A percentile compares a stretch with the other conserved stretches of the same genome.
phyloP scores from a whole-genome alignment of 2,329 filamentous ascomycete genomes.

The Dothiorella sarmentorum region DNA sequence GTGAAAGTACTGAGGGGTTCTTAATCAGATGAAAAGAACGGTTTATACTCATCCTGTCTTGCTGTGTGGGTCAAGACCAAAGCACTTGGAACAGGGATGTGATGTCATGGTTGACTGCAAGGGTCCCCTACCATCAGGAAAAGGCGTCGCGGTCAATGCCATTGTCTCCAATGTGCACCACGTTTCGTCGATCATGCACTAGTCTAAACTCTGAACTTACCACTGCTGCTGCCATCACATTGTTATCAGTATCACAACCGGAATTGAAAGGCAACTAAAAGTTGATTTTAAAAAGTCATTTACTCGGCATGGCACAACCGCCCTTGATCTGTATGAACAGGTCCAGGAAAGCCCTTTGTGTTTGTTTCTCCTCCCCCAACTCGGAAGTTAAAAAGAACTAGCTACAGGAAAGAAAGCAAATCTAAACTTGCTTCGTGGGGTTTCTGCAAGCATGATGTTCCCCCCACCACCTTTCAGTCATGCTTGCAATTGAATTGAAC shows the following conservation, averaged over 20 bases:
- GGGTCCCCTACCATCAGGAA: neutral
- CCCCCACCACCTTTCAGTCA: neutral
- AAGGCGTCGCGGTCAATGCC: neutral
- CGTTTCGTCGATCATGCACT: neutral
- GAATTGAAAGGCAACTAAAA: neutral
- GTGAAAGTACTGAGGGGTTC: no score
- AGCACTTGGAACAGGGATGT: neutral
- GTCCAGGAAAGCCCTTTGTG: neutral
- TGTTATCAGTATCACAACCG: neutral
- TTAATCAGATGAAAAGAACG: no score
- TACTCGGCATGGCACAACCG: neutral
- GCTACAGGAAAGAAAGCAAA: neutral
- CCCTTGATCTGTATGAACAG: neutral
- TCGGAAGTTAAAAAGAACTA: neutral
- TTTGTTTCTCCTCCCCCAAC: neutral
- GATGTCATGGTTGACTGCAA: neutral
- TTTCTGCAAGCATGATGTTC: constrained; percentile 1
- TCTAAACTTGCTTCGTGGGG: neutral
- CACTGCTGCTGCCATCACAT: neutral
- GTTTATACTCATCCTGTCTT: no score
- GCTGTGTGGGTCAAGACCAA: neutral
- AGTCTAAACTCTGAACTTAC: neutral
- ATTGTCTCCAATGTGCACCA: neutral
- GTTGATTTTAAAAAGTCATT: neutral
- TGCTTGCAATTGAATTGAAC: neutral